Conservation (phyloP, 257 asterid species). For the Jasminum sambac region DNA sequence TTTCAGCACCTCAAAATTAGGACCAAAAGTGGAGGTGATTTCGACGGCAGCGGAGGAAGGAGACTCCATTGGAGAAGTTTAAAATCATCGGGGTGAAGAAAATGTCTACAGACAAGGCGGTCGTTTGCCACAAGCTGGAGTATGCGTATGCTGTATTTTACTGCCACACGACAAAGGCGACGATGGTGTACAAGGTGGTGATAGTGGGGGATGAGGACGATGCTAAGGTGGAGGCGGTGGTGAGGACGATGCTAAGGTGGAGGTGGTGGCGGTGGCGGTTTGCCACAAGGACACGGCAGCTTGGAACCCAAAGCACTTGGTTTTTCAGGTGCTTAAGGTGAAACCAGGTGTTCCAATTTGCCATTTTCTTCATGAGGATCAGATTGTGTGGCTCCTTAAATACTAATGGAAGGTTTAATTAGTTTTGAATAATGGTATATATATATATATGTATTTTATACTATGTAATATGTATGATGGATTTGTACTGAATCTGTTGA, state of each 20-base stretch:
- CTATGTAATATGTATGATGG: too few species aligned
- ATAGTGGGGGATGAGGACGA: slow-evolving; percentile 59
- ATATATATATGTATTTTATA: not conserved
- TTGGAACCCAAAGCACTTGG: slow-evolving; percentile 93
- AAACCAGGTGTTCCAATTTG: slow-evolving; percentile 88
- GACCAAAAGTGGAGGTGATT: slow-evolving; percentile 50
- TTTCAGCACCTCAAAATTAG: slow-evolving; percentile 61
- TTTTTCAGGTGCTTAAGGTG: slow-evolving; percentile 86
- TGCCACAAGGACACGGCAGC: slow-evolving; percentile 78
- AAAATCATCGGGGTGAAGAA: slow-evolving; percentile 36
- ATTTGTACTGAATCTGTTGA: too few species aligned
- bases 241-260: too few species aligned
- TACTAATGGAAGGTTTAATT: slow-evolving; percentile 9
- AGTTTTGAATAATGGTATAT: not conserved
- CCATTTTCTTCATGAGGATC: slow-evolving; percentile 91
- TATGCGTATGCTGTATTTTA: slow-evolving; percentile 78
- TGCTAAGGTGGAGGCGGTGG: slow-evolving; percentile 64
- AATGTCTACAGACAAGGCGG: slow-evolving; percentile 34
- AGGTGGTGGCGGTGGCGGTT: too few species aligned
- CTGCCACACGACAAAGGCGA: slow-evolving; percentile 63
- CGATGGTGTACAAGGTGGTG: slow-evolving; percentile 52
- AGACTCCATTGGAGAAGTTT: slow-evolving; percentile 35
- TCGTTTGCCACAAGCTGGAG: slow-evolving; percentile 71
- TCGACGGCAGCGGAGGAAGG: slow-evolving; percentile 48
- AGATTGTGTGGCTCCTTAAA: slow-evolving; percentile 73